These are phyloP conservation scores for Gossypium raimondii DNA, from an alignment of 345 rosid species.

Conservation along the genomic window DNA sequence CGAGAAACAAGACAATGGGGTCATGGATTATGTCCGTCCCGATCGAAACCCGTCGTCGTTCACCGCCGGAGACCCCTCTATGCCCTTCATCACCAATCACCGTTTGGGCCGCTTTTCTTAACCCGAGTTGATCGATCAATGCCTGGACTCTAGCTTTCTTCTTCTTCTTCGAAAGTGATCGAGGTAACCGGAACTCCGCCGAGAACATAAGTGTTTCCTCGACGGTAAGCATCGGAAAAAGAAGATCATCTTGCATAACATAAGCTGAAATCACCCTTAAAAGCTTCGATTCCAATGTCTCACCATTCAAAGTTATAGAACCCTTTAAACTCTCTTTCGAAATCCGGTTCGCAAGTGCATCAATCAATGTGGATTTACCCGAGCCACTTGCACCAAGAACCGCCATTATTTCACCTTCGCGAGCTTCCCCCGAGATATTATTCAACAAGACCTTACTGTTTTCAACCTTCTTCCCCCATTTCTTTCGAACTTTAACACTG, in stretches of 20 bases:
- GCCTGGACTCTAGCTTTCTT: slow-evolving; percentile 80
- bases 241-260: slow-evolving; percentile 92
- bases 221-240: slow-evolving; percentile 91
- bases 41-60: slow-evolving; percentile 81
- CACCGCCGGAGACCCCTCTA: slow-evolving; percentile 91
- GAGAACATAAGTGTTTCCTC: slow-evolving; percentile 94
- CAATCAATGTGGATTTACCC: slow-evolving; percentile 85
- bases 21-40: slow-evolving; percentile 79
- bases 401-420: slow-evolving; percentile 84
- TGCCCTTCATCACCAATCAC: slow-evolving; percentile 96
- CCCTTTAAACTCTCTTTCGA: slow-evolving; percentile 73
- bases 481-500: slow-evolving; percentile 49
- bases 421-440: slow-evolving; percentile 56
- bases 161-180: slow-evolving; percentile 61
- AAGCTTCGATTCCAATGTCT: slow-evolving; percentile 61
- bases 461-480: slow-evolving; percentile 27
- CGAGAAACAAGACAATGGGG: slow-evolving; percentile 80
- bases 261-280: slow-evolving; percentile 88
- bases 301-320: slow-evolving; percentile 68
- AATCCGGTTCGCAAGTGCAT: slow-evolving; percentile 81
- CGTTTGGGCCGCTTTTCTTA: slow-evolving; percentile 69
- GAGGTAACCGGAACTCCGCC: slow-evolving; percentile 92
- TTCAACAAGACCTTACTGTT: slow-evolving; percentile 48
- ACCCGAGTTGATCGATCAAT: slow-evolving; percentile 79
- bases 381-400: slow-evolving; percentile 96